Evolutionary conservation across 768 basidiomycete genomes (phyloP), one percentile per base, ranked within the genome.

Genomic region (Boletus sensibilis): DNA sequence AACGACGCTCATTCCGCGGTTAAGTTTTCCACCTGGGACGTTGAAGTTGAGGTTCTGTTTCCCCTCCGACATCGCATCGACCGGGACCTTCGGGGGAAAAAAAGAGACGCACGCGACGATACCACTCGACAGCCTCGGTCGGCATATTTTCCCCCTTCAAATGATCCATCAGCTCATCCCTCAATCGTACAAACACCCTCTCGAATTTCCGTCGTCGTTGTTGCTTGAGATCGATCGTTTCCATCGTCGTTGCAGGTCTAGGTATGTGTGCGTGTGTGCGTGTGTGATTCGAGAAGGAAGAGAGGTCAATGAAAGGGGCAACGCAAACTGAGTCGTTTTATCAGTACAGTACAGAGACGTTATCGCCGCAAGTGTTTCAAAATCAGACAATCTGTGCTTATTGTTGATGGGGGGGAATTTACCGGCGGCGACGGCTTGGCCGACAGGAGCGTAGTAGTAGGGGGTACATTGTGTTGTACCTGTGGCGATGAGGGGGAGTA

Each of bases 1-100:
- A 43, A 94, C 88, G 64, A 97, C 94, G 12, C 93, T 94, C 76
- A 98, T 79, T n/a, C 96, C 94, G 35, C 96, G 86, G 74, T 97
- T 98, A 52, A 98, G 86, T 74, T 98, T 98, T 4, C 94, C 94
- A 40, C 93, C 92, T 0, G 94, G 94, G n/a, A 92, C 89, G 73
- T 98, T 98, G 78, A 94, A 90, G 62, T 94, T 83, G 53, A 98
- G 77, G 70, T 82, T 94, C 92, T 94, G 63, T n/a, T n/a, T n/a
- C 2, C 11, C 23, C n/a, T 2, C 8, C 11, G 44, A n/a, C 33
- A 10, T 8, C 14, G n/a, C n/a, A n/a, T n/a, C n/a, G n/a, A n/a
- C n/a, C n/a, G n/a, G n/a, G n/a, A n/a, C n/a, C n/a, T n/a, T n/a
- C n/a, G n/a, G n/a, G n/a, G n/a, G n/a, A n/a, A n/a, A n/a, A n/a